These are phyloP conservation scores for Ceratobasidium sp. DNA, from an alignment of 1,284 basidiomycete genomes.

Conservation along the genomic window DNA sequence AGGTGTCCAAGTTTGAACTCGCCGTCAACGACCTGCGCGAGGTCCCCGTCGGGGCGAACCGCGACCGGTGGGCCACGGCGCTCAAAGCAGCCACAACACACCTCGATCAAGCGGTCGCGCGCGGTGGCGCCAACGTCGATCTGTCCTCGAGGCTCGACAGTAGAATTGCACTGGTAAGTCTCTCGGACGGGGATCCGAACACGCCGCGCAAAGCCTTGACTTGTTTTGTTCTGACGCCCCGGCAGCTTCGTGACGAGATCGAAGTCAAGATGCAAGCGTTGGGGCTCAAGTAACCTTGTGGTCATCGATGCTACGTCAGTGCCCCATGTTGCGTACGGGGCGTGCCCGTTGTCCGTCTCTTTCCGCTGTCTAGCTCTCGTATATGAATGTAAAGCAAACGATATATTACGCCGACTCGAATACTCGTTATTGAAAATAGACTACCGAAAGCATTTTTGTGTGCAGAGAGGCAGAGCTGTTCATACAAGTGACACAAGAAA, in stretches of 20 bases:
- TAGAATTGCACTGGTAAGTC: slow-evolving; percentile 48
- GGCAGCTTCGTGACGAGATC: slow-evolving; percentile 48
- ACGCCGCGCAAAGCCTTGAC: not conserved
- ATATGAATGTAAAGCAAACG: slow-evolving; percentile 13
- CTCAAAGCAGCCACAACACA: slow-evolving; percentile 43
- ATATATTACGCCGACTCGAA: slow-evolving; percentile 42
- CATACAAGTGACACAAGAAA: slow-evolving; percentile 29
- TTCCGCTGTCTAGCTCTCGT: not conserved
- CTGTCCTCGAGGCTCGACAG: slow-evolving; percentile 49
- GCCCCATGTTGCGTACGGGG: not conserved
- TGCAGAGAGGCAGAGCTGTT: slow-evolving; percentile 14
- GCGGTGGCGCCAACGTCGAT: slow-evolving; percentile 44
- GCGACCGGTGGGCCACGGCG: slow-evolving; percentile 43
- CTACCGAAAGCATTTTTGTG: slow-evolving; percentile 39
- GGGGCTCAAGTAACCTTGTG: slow-evolving; percentile 42
- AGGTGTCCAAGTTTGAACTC: slow-evolving; percentile 49
- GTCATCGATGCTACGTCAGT: slow-evolving; percentile 19
- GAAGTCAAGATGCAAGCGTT: slow-evolving; percentile 44
- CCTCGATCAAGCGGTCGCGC: slow-evolving; percentile 42
- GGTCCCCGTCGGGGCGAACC: slow-evolving; percentile 11
- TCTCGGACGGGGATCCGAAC: slow-evolving; percentile 12
- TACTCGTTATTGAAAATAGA: slow-evolving; percentile 37
- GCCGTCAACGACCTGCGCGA: slow-evolving; percentile 47
- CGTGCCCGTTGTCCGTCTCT: not conserved
- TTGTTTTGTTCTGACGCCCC: not conserved